Conservation (phyloP, 331 rosid species). For the Malus hybrid region DNA sequence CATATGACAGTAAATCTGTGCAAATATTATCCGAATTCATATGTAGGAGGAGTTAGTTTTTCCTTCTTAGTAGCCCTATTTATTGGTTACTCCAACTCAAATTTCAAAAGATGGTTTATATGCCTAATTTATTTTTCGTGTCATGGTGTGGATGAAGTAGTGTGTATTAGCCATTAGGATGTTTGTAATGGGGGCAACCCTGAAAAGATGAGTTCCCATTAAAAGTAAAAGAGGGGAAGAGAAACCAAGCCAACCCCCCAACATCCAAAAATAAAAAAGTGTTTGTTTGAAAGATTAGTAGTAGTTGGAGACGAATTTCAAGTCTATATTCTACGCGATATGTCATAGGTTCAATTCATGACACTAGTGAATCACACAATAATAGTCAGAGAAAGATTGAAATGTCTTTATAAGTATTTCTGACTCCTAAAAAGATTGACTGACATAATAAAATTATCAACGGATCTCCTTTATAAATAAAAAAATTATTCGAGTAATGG, state of each 20-base stretch:
- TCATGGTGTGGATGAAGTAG: not conserved
- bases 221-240: conserved; percentile 8
- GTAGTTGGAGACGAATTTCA: too few relatives aligned
- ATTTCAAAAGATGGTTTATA: conserved; percentile 4
- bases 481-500: not conserved
- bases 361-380: too few relatives aligned
- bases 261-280: not conserved
- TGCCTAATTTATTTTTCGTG: not conserved
- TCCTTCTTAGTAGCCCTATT: not conserved
- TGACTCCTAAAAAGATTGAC: too few relatives aligned
- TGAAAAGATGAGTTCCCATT: conserved; percentile 10
- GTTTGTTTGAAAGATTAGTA: not conserved
- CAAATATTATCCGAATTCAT: not conserved
- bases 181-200: conserved; percentile 35
- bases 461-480: too few relatives aligned
- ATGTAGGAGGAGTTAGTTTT: too few relatives aligned
- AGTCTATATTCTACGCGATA: too few relatives aligned
- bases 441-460: too few relatives aligned
- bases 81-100: not conserved
- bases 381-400: rapidly evolving
- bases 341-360: too few relatives aligned
- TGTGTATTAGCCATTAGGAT: conserved; percentile 8
- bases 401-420: too few relatives aligned
- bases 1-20: too few relatives aligned
- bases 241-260: not conserved